Percentiles rank a stretch among this genome's conserved stretches.
phyloP scores from a whole-genome alignment of 257 asterid genomes.

The Solanum habrochaites region DNA sequence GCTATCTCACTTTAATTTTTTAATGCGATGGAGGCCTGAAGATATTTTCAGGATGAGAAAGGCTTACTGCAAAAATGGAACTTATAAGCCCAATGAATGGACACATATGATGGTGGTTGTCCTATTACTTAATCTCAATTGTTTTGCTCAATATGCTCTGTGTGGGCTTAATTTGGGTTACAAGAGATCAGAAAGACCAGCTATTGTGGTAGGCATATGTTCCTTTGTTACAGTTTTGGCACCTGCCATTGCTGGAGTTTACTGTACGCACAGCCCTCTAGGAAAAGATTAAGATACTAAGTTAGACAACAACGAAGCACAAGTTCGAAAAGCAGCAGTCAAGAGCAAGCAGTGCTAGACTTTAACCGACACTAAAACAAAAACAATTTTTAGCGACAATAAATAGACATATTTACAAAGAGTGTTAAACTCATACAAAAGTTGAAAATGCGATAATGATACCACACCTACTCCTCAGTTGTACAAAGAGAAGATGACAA shows the following conservation, averaged over 20 bases:
- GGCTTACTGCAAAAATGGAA: conserved; percentile 53
- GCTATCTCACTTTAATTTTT: conserved; percentile 46
- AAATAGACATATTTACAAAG: not conserved
- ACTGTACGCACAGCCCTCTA: conserved; percentile 61
- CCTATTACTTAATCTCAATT: conserved; percentile 42
- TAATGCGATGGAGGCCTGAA: conserved; percentile 48
- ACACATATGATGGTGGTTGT: conserved; percentile 75
- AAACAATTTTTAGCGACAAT: no score
- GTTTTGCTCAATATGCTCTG: conserved; percentile 66
- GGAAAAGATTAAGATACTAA: conserved; percentile 51
- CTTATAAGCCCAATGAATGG: conserved; percentile 79
- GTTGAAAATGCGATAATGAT: no score
- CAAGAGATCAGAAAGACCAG: conserved; percentile 48
- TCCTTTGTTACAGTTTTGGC: conserved; percentile 56
- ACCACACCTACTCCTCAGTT: no score
- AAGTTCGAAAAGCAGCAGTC: conserved; percentile 11
- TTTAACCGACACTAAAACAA: not conserved
- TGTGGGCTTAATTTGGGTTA: conserved; percentile 74
- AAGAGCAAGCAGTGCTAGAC: conserved; percentile 16
- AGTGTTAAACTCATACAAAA: no score
- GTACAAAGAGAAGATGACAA: no score
- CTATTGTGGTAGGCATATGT: conserved; percentile 55
- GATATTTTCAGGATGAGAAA: conserved; percentile 52
- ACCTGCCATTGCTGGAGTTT: conserved; percentile 59
- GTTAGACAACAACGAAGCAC: conserved; percentile 46